Evolutionary conservation across 768 basidiomycete species (phyloP).

Genomic region (Mrakia gelida): DNA sequence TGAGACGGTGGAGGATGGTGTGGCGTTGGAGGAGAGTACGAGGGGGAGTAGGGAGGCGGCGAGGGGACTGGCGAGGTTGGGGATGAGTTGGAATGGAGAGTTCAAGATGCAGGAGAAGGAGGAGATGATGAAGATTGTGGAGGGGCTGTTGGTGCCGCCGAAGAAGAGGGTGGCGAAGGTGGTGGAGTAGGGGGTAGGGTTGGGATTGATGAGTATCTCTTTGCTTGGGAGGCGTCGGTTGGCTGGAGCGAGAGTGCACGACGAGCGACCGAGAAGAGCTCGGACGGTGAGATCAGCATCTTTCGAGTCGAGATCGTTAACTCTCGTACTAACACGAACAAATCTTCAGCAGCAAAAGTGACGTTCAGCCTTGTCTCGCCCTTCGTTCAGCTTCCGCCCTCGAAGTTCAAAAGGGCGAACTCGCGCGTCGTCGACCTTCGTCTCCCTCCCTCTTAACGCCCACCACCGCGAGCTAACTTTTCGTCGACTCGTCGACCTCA

Average conservation of each 20-base stretch:
- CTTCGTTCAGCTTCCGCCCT: too few species aligned
- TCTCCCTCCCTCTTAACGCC: too few species aligned
- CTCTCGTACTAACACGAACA: too few species aligned
- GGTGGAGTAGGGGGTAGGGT: background rate
- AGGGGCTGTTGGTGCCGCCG: slow-evolving; percentile 7
- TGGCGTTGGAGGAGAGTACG: background rate
- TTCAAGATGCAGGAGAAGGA: slow-evolving; percentile 11
- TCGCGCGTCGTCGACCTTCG: too few species aligned
- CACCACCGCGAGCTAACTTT: too few species aligned
- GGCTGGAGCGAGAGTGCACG: background rate
- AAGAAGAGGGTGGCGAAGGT: background rate
- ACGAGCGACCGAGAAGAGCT: too few species aligned
- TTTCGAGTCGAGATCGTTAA: too few species aligned
- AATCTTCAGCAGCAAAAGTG: too few species aligned
- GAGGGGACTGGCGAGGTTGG: slow-evolving; percentile 5
- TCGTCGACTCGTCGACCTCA: too few species aligned
- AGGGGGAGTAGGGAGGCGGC: slow-evolving; percentile 8
- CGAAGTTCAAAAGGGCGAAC: too few species aligned
- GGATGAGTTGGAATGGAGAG: background rate
- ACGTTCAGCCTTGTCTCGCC: too few species aligned
- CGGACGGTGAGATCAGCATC: too few species aligned
- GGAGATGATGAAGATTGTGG: slow-evolving; percentile 18
- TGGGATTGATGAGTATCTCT: background rate
- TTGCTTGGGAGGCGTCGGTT: background rate
- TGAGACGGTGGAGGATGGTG: background rate